A percentile compares a stretch with the other conserved stretches of the same genome.
Conservation (phyloP, 164 flowering plant species). For the Umbellularia californica region DNA sequence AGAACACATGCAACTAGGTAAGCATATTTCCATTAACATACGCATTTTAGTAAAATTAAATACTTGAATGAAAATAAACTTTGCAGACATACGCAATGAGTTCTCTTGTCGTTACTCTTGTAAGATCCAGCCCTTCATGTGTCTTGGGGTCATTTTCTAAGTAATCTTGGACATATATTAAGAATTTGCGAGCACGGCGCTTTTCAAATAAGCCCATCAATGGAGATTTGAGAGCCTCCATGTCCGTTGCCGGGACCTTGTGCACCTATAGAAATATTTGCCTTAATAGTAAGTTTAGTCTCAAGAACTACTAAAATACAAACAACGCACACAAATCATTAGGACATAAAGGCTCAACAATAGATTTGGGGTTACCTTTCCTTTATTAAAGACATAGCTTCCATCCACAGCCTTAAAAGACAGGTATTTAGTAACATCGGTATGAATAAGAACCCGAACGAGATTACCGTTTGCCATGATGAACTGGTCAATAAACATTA, state of each 20-base stretch:
- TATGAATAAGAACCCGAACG: slow-evolving; percentile 88
- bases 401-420: slow-evolving; percentile 92
- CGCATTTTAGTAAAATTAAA: not conserved
- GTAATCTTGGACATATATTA: slow-evolving; percentile 87
- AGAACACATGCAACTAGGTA: not conserved
- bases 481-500: slow-evolving; percentile 42
- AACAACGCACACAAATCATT: not conserved
- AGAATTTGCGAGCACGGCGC: slow-evolving; percentile 91
- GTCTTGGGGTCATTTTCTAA: slow-evolving; percentile 81
- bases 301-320: not conserved
- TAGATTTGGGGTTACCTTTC: slow-evolving; percentile 49
- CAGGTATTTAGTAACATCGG: slow-evolving; percentile 86
- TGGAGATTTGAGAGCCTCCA: slow-evolving; percentile 96
- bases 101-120: slow-evolving; percentile 72
- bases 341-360: not conserved
- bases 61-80: not conserved
- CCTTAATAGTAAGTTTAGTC: not conserved
- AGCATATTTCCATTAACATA: not conserved
- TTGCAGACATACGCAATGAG: slow-evolving; percentile 62
- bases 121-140: slow-evolving; percentile 91
- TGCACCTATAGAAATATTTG: slow-evolving; percentile 48
- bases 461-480: slow-evolving; percentile 96
- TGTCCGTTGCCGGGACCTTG: slow-evolving; percentile 93
- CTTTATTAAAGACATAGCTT: slow-evolving; percentile 77
- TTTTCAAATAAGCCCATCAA: slow-evolving; percentile 95